Conservation (phyloP, 2,329 filamentous ascomycete genomes). For the Penicillium freii region DNA sequence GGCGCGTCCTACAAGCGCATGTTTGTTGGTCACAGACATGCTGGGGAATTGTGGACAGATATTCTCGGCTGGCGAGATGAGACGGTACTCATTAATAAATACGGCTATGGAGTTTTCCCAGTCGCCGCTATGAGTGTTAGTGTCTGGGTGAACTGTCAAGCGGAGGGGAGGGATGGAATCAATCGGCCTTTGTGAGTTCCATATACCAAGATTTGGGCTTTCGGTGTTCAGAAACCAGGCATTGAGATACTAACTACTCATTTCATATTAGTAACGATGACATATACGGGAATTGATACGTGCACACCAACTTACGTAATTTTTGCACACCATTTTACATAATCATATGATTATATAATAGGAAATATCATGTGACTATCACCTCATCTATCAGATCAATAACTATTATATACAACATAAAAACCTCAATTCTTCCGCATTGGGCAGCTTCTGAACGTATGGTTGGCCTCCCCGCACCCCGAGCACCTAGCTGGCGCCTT, state of each 20-base stretch:
- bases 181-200: slow-evolving; percentile 42
- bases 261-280: neutral
- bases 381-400: too few relatives aligned
- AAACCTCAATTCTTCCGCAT: too few relatives aligned
- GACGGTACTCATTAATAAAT: slow-evolving; percentile 57
- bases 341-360: too few relatives aligned
- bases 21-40: slow-evolving; percentile 59
- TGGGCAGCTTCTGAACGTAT: too few relatives aligned
- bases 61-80: slow-evolving; percentile 55
- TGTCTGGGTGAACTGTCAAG: slow-evolving; percentile 60
- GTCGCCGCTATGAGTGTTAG: slow-evolving; percentile 56
- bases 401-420: too few relatives aligned
- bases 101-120: slow-evolving; percentile 60
- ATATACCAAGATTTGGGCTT: neutral
- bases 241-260: neutral
- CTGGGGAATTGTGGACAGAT: slow-evolving; percentile 64
- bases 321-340: too few relatives aligned
- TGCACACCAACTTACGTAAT: too few relatives aligned
- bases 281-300: too few relatives aligned
- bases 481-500: too few relatives aligned
- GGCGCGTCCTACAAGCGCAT: slow-evolving; percentile 55
- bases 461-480: too few relatives aligned
- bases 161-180: slow-evolving; percentile 52
- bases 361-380: too few relatives aligned
- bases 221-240: neutral